Evolutionary conservation across 2,329 filamentous ascomycete genomes (phyloP).

Genomic region (Fusarium sp.): DNA sequence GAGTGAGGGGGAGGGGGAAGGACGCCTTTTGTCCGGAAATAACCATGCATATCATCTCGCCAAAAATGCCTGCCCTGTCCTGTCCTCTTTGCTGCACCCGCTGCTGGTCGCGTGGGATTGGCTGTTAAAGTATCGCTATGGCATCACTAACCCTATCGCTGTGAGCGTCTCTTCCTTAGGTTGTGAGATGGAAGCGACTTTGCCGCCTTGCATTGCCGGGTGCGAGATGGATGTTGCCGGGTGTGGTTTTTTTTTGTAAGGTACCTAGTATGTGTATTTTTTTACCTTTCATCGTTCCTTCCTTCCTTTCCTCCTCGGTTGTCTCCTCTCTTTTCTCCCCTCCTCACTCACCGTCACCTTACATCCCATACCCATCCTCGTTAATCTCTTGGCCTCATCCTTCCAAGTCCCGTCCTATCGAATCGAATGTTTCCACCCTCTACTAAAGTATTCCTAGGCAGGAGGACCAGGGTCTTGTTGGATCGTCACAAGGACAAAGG

Average conservation of each 20-base stretch:
- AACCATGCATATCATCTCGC: constrained; percentile 15
- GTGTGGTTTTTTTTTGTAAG: background rate
- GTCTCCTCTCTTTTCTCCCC: constrained; percentile 1
- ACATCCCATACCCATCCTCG: background rate
- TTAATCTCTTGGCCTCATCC: background rate
- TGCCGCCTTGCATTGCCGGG: constrained; percentile 2
- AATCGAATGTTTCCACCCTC: background rate
- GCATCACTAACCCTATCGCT: constrained; percentile 16
- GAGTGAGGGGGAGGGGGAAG: background rate
- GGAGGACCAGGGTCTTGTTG: constrained; percentile 7
- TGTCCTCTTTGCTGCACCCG: background rate
- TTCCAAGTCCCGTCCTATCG: background rate
- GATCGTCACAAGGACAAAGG: background rate
- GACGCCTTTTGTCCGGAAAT: constrained; percentile 17
- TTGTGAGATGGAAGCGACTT: background rate
- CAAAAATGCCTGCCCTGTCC: background rate
- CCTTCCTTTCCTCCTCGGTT: background rate
- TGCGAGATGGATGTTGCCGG: background rate
- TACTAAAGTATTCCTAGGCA: background rate
- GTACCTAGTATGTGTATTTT: background rate
- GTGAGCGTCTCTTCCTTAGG: too few relatives aligned
- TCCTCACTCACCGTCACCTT: background rate
- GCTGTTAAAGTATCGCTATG: constrained; percentile 27
- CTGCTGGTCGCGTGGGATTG: constrained; percentile 23
- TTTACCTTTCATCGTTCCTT: background rate